Evolutionary conservation across 108 stramenopile species (phyloP).

Genomic region (Mediolabrus comicus): DNA sequence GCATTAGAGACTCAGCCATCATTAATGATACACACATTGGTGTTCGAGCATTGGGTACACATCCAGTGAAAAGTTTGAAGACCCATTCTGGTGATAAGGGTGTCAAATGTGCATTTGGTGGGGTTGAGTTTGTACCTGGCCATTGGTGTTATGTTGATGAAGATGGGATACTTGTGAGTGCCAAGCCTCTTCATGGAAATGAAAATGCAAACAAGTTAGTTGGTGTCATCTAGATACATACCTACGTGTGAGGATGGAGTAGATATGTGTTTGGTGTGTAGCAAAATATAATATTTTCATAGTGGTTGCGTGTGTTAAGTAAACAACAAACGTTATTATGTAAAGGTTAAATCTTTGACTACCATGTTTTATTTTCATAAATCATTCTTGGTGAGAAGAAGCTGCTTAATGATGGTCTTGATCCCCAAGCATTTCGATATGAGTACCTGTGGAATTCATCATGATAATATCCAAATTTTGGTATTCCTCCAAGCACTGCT

Average conservation of each 20-base stretch:
- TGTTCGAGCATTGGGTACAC: conserved; percentile 65
- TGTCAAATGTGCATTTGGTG: conserved; percentile 41
- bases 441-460: conserved; percentile 68
- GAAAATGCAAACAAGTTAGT: background rate
- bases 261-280: background rate
- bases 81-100: conserved; percentile 38
- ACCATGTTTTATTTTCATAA: too few relatives aligned
- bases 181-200: conserved; percentile 4
- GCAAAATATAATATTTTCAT: background rate
- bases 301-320: too few relatives aligned
- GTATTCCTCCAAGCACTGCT: conserved; percentile 85
- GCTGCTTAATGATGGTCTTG: background rate
- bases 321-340: background rate
- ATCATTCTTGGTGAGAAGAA: too few relatives aligned
- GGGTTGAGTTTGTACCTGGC: conserved; percentile 55
- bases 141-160: conserved; percentile 54
- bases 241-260: background rate
- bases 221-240: background rate
- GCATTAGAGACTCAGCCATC: conserved; percentile 72
- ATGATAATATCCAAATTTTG: conserved; percentile 75
- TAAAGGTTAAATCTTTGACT: background rate
- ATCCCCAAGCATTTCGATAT: conserved; percentile 54
- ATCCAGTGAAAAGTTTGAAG: conserved; percentile 68
- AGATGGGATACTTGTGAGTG: conserved; percentile 48
- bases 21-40: conserved; percentile 57